Base-by-base conservation (phyloP, 2,329 filamentous ascomycete genomes). In the Beauveria sp. region DNA sequence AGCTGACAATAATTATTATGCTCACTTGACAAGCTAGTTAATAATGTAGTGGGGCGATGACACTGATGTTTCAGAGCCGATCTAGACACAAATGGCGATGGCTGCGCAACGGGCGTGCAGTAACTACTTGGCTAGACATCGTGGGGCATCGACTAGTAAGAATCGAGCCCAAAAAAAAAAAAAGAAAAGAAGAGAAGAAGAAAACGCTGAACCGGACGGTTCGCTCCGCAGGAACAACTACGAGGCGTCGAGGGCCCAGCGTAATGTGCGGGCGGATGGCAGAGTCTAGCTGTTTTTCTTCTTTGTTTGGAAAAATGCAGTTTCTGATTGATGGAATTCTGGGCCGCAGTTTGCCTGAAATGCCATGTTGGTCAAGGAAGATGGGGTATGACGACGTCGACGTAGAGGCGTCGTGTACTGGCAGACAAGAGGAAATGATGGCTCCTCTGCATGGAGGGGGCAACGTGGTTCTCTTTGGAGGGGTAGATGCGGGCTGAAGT, bases 241-340 rank as follows among this genome's bases (percentile, higher is more conserved):
- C 34, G 34, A 37, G 34, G 12, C 24, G 8, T 30, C 3, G 26
- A 47, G 54, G 46, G 41, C 14, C 41, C 28, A 26, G 43, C 54
- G 26, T 14, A 24, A 10, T n/a, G 16, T 22, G 30, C 26, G 24
- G 40, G 18, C 18, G 7, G 22, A 47, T n/a, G 34, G 26, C 22
- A 24, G 22, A 24, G 22, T 24, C 22, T 24, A 24, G 22, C 18
- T 20, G 28, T 10, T n/a, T 26, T 9, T 5, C 7, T 26, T 40
- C 12, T 48, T 47, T 16, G 54, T 5, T n/a, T 14, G 40, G 54
- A 1, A 26, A 28, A 56, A 47, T 47, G 28, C 28, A 56, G 43
- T 37, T 30, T 55, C 26, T 57, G 55, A 48, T 57, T 48, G 55
- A 57, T 57, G 43, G 55, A 40, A 26, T 57, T 57, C 44, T 48